phyloP scores from a whole-genome alignment of 768 basidiomycete genomes.

The Pilatotrama ljubarskyi region DNA sequence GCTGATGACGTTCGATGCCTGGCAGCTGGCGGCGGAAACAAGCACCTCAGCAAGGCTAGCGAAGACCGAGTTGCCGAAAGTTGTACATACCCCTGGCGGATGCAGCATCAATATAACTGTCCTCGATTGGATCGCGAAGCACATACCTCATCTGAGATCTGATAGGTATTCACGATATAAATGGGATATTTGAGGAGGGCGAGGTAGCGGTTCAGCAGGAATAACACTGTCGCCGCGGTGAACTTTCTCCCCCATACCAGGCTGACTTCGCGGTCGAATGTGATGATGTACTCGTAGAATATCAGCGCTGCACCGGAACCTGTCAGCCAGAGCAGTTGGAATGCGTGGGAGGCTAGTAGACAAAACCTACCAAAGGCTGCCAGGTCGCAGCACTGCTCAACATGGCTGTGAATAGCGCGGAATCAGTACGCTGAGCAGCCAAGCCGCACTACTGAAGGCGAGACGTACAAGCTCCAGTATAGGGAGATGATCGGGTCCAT shows the following conservation, averaged over 20 bases:
- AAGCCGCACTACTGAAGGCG: no score
- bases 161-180: background rate
- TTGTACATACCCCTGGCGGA: background rate
- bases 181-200: background rate
- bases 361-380: background rate
- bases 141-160: background rate
- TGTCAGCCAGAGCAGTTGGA: no score
- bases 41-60: no score
- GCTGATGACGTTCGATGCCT: background rate
- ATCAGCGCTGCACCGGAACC: background rate
- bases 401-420: background rate
- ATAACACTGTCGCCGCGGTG: constrained; percentile 4
- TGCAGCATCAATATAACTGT: no score
- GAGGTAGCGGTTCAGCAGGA: constrained; percentile 12
- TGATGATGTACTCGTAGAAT: constrained; percentile 11
- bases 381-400: background rate
- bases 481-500: no score
- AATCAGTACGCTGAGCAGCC: no score
- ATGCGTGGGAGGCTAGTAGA: background rate
- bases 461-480: no score
- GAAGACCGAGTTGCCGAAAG: no score
- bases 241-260: constrained; percentile 12
- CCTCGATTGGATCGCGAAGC: background rate
- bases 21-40: no score
- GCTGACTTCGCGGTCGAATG: constrained; percentile 1